Evolutionary conservation across 2,329 filamentous ascomycete genomes (phyloP), one percentile per base, ranked within the genome.

Genomic region (Xylariomycetidae sp.): DNA sequence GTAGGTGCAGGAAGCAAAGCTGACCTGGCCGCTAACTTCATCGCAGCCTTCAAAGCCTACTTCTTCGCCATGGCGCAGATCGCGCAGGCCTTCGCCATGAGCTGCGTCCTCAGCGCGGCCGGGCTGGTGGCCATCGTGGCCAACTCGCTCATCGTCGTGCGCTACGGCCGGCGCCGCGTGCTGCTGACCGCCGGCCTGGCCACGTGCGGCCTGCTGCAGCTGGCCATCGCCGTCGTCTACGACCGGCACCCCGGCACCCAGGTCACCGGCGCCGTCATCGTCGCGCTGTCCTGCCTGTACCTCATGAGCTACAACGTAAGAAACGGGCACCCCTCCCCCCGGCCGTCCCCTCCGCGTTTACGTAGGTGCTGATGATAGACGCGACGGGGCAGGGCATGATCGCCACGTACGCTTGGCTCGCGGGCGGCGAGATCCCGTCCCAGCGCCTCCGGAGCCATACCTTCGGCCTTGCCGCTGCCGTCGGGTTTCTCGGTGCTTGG

Each of bases 41-140:
- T 6, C n/a, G 50, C 23, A 67, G 67, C 63, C 2, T 67, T 66
- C 44, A 58, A 60, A 25, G 70, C 69, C 6, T 74, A 74, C 51
- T 74, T 74, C 58, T 70, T 74, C 49, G 60, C 65, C 38, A 72
- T 73, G 65, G 68, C 68, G 14, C 57, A 61, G 25, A 65, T 73
- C 10, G 53, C 60, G 6, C 57, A 67, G 28, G 61, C 68, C 6
- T 74, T 74, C 47, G 63, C 64, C 37, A 73, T 72, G 57, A 60
- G 61, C 34, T 69, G 66, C 43, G 68, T 72, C 14, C 59, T 74
- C 5, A 64, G 58, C 38, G 59, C 61, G 6, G 58, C 70, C 27
- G 68, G 68, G 16, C 61, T 73, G 13, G 35, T 67, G 16, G 67
- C 68, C 7, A 69, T 72, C 43, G 47, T 71, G 13, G 46, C 66